Conservation (phyloP, 257 asterid species). For the Linaria vulgaris region DNA sequence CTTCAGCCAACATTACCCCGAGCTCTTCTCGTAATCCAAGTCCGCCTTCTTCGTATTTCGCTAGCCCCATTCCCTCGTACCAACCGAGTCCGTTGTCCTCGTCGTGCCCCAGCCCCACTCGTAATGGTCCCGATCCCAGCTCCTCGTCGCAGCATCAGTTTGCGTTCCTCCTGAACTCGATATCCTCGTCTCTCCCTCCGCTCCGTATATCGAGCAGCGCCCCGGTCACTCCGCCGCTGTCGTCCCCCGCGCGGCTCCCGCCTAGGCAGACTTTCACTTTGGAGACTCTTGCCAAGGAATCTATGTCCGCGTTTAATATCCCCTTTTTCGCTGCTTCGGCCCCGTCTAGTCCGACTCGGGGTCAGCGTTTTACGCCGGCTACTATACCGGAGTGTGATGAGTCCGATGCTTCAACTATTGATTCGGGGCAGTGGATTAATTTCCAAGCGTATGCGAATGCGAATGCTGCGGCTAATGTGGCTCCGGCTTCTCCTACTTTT, state of each 20-base stretch:
- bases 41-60: constrained; percentile 94
- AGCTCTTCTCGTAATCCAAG: constrained; percentile 90
- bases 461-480: constrained; percentile 34
- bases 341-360: constrained; percentile 85
- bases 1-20: constrained; percentile 84
- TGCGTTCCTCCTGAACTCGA: constrained; percentile 65
- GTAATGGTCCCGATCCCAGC: constrained; percentile 37
- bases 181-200: constrained; percentile 73
- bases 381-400: constrained; percentile 95
- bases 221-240: constrained; percentile 92
- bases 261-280: constrained; percentile 63
- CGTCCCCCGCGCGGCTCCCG: constrained; percentile 76
- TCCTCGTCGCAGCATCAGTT: constrained; percentile 62
- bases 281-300: constrained; percentile 51
- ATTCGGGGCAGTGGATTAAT: constrained; percentile 93
- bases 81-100: constrained; percentile 93
- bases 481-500: constrained; percentile 86
- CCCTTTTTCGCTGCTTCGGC: constrained; percentile 94
- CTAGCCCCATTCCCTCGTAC: constrained; percentile 90
- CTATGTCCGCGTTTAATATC: constrained; percentile 83
- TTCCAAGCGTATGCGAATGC: constrained; percentile 58
- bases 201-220: constrained; percentile 91
- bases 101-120: constrained; percentile 90
- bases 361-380: constrained; percentile 61
- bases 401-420: constrained; percentile 79